Percentiles rank a stretch among this genome's conserved stretches.
phyloP scores from a whole-genome alignment of 2,329 filamentous ascomycete species.

The Neopestalotiopsis rosae region DNA sequence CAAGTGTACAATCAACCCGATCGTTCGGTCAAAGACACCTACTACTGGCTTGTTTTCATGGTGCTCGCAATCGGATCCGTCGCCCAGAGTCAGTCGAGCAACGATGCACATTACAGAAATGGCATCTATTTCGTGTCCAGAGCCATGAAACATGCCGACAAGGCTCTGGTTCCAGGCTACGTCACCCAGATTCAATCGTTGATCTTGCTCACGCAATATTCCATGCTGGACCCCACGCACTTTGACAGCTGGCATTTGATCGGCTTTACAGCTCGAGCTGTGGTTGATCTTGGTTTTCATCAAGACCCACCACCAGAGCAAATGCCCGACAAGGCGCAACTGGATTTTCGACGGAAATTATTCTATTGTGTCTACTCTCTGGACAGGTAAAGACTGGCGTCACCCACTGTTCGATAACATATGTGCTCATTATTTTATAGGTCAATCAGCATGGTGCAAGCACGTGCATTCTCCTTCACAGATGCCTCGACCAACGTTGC shows the following conservation, averaged over 20 bases:
- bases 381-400: slow-evolving; percentile 68
- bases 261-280: slow-evolving; percentile 85
- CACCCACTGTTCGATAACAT: neutral
- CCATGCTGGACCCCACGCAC: slow-evolving; percentile 86
- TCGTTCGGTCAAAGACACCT: slow-evolving; percentile 67
- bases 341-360: slow-evolving; percentile 81
- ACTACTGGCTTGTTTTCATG: slow-evolving; percentile 88
- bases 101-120: slow-evolving; percentile 66
- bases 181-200: slow-evolving; percentile 87
- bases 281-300: slow-evolving; percentile 89
- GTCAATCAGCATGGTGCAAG: slow-evolving; percentile 84
- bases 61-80: slow-evolving; percentile 83
- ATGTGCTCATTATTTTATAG: slow-evolving; percentile 19
- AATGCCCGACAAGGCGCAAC: slow-evolving; percentile 67
- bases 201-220: slow-evolving; percentile 84
- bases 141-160: slow-evolving; percentile 79
- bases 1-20: slow-evolving; percentile 77
- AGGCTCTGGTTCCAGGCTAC: slow-evolving; percentile 84
- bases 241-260: slow-evolving; percentile 96
- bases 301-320: slow-evolving; percentile 83
- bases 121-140: slow-evolving; percentile 62
- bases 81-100: slow-evolving; percentile 72
- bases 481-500: slow-evolving; percentile 85
- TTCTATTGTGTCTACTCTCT: slow-evolving; percentile 92
- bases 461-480: slow-evolving; percentile 89